phyloP scores from a whole-genome alignment of 129 eudicot species.

The carrot (Daucus carota) region DNA sequence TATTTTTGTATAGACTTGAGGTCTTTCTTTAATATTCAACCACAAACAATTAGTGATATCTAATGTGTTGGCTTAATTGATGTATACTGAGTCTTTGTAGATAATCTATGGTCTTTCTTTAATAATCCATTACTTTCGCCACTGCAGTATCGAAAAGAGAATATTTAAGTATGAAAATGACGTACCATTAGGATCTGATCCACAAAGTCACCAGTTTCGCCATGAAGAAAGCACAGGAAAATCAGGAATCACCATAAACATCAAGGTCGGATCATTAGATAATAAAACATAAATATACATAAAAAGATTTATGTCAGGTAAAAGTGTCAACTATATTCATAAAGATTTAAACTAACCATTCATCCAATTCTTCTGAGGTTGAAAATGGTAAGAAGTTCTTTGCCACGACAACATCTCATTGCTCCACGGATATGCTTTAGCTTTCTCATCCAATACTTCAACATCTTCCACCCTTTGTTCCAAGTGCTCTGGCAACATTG shows the following conservation, averaged over 20 bases:
- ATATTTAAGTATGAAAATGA: not conserved
- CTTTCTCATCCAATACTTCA: conserved; percentile 2
- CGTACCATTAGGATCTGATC: conserved; percentile 47
- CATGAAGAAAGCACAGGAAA: conserved; percentile 7
- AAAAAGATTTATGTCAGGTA: not conserved
- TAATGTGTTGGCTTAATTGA: not conserved
- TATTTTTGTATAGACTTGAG: not conserved
- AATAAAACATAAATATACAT: not conserved
- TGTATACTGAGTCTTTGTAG: not conserved
- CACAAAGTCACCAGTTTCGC: conserved; percentile 15
- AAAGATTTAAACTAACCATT: not conserved
- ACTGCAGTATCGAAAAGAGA: not conserved
- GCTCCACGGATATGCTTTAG: not conserved
- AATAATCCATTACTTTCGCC: not conserved
- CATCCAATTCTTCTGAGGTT: conserved; percentile 13
- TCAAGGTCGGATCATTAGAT: not conserved
- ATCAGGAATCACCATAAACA: not conserved
- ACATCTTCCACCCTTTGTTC: not conserved
- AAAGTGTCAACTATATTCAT: not conserved
- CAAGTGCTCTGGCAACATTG: not conserved
- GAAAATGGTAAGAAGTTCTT: conserved; percentile 14
- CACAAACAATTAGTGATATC: not conserved
- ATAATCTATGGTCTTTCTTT: not conserved
- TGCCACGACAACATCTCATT: conserved; percentile 10
- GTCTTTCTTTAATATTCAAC: not conserved